Evolutionary conservation across 805 yeast genomes (phyloP).

Genomic region (Cyberlindnera maclurae): DNA sequence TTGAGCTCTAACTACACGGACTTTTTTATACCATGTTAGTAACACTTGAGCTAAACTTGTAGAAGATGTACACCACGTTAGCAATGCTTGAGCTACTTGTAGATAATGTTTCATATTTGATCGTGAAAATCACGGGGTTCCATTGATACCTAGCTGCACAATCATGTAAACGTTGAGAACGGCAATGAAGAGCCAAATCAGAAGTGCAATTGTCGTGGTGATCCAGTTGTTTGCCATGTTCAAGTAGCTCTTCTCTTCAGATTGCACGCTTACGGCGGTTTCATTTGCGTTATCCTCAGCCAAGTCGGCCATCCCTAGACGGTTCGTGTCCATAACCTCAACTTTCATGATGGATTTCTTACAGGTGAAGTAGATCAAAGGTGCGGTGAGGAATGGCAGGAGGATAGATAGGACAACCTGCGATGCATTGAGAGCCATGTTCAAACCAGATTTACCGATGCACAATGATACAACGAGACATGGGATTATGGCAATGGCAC

Average conservation of each 20-base stretch:
- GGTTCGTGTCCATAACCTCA: slow-evolving; percentile 24
- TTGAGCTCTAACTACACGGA: too few relatives aligned
- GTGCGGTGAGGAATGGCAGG: slow-evolving; percentile 79
- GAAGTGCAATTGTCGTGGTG: slow-evolving; percentile 41
- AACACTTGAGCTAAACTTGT: too few relatives aligned
- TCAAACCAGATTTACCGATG: slow-evolving; percentile 68
- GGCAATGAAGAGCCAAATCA: slow-evolving; percentile 66
- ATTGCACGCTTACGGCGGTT: slow-evolving; percentile 5
- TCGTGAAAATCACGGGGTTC: too few relatives aligned
- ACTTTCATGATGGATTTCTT: slow-evolving; percentile 62
- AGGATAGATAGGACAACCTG: slow-evolving; percentile 80
- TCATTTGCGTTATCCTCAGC: slow-evolving; percentile 2
- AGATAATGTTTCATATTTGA: too few relatives aligned
- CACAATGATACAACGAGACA: slow-evolving; percentile 65
- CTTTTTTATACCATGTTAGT: too few relatives aligned
- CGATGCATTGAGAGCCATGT: slow-evolving; percentile 69
- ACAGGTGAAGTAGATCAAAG: slow-evolving; percentile 76
- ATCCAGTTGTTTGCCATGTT: slow-evolving; percentile 60
- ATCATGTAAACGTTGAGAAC: slow-evolving; percentile 63
- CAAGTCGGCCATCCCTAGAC: neutral
- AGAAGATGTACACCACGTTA: too few relatives aligned
- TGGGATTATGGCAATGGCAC: slow-evolving; percentile 75
- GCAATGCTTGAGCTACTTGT: too few relatives aligned
- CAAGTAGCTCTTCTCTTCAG: slow-evolving; percentile 14
- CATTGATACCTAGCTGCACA: slow-evolving; percentile 31